Percentiles rank a stretch among this genome's conserved stretches.
phyloP scores from a whole-genome alignment of 352 stramenopile species.

The Pythium brachiatum region DNA sequence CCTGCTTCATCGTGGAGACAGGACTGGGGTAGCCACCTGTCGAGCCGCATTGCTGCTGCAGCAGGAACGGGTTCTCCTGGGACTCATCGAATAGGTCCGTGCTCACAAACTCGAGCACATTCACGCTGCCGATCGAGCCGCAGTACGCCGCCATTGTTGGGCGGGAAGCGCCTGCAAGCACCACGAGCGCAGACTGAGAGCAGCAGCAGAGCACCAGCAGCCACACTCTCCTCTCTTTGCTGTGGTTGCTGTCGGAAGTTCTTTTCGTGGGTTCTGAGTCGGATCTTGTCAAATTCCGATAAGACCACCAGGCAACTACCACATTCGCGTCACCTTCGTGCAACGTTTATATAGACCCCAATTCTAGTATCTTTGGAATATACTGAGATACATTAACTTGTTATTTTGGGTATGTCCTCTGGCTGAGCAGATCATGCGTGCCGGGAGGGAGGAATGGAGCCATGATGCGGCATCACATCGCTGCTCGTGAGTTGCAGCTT shows the following conservation, averaged over 20 bases:
- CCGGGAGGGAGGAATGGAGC: no score
- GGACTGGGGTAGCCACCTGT: background rate
- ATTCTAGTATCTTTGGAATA: no score
- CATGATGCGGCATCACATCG: background rate
- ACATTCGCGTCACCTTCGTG: slow-evolving; percentile 8
- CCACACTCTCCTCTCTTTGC: background rate
- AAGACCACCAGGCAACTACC: background rate
- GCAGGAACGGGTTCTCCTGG: slow-evolving; percentile 68
- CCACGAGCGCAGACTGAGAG: background rate
- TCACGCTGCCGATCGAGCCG: slow-evolving; percentile 60
- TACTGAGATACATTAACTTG: no score
- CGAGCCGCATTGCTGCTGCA: slow-evolving; percentile 24
- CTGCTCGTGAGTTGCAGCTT: background rate
- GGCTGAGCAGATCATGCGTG: no score
- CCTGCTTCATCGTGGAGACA: background rate
- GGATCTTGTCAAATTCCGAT: background rate
- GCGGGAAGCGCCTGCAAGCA: background rate
- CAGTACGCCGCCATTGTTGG: slow-evolving; percentile 39
- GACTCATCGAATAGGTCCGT: slow-evolving; percentile 69
- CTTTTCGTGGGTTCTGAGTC: background rate
- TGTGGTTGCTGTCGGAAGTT: no score
- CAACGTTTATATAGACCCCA: no score
- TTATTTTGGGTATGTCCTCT: slow-evolving; percentile 4
- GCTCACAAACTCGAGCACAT: slow-evolving; percentile 66
- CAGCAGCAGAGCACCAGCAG: no score